Base-by-base conservation (phyloP, 345 rosid species). In the Combretum micranthum region DNA sequence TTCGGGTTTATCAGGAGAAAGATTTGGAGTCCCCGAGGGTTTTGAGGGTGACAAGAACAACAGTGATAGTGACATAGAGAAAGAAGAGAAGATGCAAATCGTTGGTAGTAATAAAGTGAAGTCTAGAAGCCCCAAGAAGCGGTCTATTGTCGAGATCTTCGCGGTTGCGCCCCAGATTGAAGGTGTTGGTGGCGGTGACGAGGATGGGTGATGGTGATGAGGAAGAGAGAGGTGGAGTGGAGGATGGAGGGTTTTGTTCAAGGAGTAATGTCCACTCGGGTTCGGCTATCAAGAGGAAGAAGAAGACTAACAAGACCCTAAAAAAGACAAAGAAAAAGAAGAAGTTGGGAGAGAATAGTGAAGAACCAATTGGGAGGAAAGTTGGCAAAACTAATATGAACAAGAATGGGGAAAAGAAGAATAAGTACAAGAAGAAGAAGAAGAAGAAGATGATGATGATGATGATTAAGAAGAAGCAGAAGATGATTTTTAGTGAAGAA, bases 91-190 rank as follows among this genome's bases (percentile, higher is more conserved):
- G 60, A 52, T 62, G 47, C 42, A 44, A 37, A 64, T 66, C 49
- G 50, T 53, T 59, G 48, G 39, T 50, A 45, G 15, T 47, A 2
- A 74, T 32, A 70, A 53, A 57, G 58, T 32, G 2, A 76, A 71
- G 56, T 64, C 72, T 26, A 78, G 18, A 48, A 47, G 65, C 6
- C 74, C 71, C 46, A 76, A 81, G 67, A 81, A 78, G 54, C 73
- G 83, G 42, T 78, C 77, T 57, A 67, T 81, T 57, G 49, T 20
- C 2, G 80, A 77, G 53, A 75, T 77, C 39, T 74, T 75, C 18
- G 75, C 81, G 14, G 63, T 56, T 17, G 63, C 79, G 20, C 84
- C 71, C 7, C 75, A 65, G 59, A 70, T 76, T 55, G 26, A 25
- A 32, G 39, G 39, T 32, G 9, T 4, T 32, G 39, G 6, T 32